Base-by-base conservation (phyloP, 306 rosid genomes). In the Quercus wislizeni region DNA sequence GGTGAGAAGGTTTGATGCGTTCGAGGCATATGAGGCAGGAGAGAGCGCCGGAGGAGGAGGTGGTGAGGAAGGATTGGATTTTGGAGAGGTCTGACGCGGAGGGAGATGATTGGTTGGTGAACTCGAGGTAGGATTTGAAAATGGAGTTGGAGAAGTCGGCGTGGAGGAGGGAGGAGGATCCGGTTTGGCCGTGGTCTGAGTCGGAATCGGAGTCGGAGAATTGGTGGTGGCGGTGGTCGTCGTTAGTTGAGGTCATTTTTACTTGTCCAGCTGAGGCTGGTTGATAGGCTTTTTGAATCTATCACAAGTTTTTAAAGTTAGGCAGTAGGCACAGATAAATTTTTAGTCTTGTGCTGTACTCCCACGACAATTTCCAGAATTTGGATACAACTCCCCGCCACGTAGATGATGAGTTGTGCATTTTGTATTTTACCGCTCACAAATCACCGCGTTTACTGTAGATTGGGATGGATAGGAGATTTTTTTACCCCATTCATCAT, bases 21-120 rank as follows among this genome's bases (percentile, higher is more conserved):
- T 95, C 99, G 55, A 95, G 97, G 85, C 99, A 95, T 17, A 95
- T 95, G 77, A 95, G 74, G 81, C 99, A 95, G 0, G 98, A 92
- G 1, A 92, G 88, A 1, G 99, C 99, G 73, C 99, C 99, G 85
- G 98, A 88, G 81, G 99, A 92, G 56, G 99, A 92, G 54, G 98
- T 86, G 0, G 91, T 87, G 49, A 95, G 97, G 88, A 95, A 95
- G 4, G 98, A 87, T 62, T 90, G 97, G 91, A 95, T 95, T 88
- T 92, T 95, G 19, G 95, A 84, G 69, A 95, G 90, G 77, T 95
- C 99, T 7, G 93, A 78, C 13, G 84, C 10, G 61, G 91, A 73
- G 55, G 88, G 83, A 23, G 94, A 61, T 54, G 93, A 80, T 43
- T 85, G 85, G 75, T 93, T 91, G 55, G 91, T 80, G 91, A 85